A percentile compares a stretch with the other conserved stretches of the same genome.
Evolutionary conservation across 208 protist genomes (phyloP).

Genomic region (Acanthamoeba polyphaga): DNA sequence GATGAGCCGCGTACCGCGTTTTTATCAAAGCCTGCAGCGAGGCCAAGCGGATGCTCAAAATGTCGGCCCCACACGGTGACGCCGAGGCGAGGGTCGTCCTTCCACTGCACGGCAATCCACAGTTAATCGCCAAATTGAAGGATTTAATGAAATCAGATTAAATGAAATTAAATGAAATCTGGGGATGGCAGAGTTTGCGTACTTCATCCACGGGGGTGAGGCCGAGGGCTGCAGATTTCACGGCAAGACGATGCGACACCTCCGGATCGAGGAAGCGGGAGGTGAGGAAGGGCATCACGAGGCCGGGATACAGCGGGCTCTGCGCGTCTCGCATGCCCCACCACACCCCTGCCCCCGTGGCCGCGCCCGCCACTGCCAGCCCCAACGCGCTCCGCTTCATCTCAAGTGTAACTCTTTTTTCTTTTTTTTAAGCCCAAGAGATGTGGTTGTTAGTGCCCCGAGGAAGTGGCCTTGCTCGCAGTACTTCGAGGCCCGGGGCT

Average conservation of each 20-base stretch:
- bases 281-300: constrained; percentile 11
- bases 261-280: constrained; percentile 32
- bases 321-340: neutral
- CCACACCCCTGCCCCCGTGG: neutral
- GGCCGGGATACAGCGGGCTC: constrained; percentile 5
- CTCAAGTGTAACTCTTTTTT: neutral
- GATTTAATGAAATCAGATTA: neutral
- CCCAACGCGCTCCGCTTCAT: neutral
- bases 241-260: neutral
- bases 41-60: constrained; percentile 87
- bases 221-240: neutral
- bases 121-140: neutral
- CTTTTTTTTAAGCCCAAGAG: neutral
- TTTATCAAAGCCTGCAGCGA: constrained; percentile 90
- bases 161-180: neutral
- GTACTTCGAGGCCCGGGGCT: no score
- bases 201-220: neutral
- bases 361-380: neutral
- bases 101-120: no score
- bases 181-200: neutral
- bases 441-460: no score
- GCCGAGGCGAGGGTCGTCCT: constrained; percentile 24
- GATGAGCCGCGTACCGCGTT: constrained; percentile 71
- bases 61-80: constrained; percentile 82
- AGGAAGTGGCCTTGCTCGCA: no score